These are phyloP conservation scores for Petrea volubilis DNA, from an alignment of 257 asterid genomes.

Conservation along the genomic window DNA sequence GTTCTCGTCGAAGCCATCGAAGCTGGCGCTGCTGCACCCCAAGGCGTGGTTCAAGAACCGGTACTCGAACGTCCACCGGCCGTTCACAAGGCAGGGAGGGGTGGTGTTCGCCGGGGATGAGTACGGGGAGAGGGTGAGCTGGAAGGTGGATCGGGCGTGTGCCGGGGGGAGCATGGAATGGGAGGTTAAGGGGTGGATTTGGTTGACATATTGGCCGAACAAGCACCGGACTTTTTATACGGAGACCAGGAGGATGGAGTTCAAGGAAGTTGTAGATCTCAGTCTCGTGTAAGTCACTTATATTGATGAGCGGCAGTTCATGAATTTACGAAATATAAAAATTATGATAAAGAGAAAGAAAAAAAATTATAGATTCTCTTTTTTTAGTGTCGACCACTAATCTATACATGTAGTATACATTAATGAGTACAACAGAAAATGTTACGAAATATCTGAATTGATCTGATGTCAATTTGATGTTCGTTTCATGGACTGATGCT, in stretches of 20 bases:
- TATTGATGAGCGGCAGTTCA: no score
- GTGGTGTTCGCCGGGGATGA: constrained; percentile 85
- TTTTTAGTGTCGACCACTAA: no score
- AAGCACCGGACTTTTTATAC: constrained; percentile 58
- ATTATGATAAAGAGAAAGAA: no score
- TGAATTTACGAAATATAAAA: no score
- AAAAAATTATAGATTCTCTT: no score
- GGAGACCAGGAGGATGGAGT: constrained; percentile 75
- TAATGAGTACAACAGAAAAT: no score
- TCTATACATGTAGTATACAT: no score
- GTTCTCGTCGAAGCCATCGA: constrained; percentile 78
- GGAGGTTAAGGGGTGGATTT: constrained; percentile 82
- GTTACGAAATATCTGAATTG: no score
- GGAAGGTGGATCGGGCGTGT: constrained; percentile 68
- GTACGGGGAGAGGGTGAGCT: constrained; percentile 78
- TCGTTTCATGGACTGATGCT: no score
- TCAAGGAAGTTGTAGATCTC: constrained; percentile 56
- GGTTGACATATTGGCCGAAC: constrained; percentile 95
- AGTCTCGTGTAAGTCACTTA: constrained; percentile 39
- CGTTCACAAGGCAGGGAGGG: constrained; percentile 80
- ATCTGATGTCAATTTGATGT: no score
- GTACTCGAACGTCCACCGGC: constrained; percentile 65
- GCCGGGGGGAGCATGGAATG: constrained; percentile 72
- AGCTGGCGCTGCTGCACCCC: constrained; percentile 58
- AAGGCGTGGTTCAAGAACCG: constrained; percentile 86